These are phyloP conservation scores for Nasturtium officinale DNA, from an alignment of 345 rosid species.

Conservation along the genomic window DNA sequence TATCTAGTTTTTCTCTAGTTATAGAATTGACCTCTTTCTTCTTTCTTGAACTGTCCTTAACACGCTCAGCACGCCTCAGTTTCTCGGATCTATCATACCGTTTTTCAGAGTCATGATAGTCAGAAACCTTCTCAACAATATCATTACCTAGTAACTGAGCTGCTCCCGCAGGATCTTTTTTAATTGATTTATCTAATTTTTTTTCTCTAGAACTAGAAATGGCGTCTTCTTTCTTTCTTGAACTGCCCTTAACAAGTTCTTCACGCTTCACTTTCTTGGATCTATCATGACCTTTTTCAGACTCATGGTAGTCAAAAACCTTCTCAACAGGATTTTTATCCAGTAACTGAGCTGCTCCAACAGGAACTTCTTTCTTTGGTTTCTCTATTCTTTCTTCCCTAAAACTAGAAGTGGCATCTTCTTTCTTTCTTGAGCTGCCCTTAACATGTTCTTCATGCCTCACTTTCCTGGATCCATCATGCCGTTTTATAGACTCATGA, in stretches of 20 bases:
- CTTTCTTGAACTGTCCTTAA: constrained; percentile 46
- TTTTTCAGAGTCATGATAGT: constrained; percentile 38
- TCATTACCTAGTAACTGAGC: constrained; percentile 37
- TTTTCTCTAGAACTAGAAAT: constrained; percentile 39
- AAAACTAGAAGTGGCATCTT: constrained; percentile 26
- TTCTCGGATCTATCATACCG: constrained; percentile 40
- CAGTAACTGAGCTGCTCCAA: constrained; percentile 28
- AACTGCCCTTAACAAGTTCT: constrained; percentile 46
- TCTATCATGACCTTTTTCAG: constrained; percentile 44
- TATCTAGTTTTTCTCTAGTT: constrained; percentile 34
- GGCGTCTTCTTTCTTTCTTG: constrained; percentile 44
- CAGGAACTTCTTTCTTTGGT: constrained; percentile 38
- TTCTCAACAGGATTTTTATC: constrained; percentile 40
- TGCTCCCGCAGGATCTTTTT: constrained; percentile 40
- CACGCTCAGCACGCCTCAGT: constrained; percentile 41
- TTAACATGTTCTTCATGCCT: constrained; percentile 43
- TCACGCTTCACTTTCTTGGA: constrained; percentile 39
- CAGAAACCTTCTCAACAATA: constrained; percentile 44
- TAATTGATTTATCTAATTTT: constrained; percentile 15
- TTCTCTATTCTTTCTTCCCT: constrained; percentile 35
- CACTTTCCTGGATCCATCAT: constrained; percentile 36
- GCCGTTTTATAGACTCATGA: constrained; percentile 41
- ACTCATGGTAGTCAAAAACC: constrained; percentile 37
- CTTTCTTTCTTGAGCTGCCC: constrained; percentile 45
- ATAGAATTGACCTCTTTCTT: constrained; percentile 40